Evolutionary conservation across 202 grass and related monocot genomes (phyloP), one percentile per base, ranked within the genome.

Genomic region (Cymbopogon flexuosus): DNA sequence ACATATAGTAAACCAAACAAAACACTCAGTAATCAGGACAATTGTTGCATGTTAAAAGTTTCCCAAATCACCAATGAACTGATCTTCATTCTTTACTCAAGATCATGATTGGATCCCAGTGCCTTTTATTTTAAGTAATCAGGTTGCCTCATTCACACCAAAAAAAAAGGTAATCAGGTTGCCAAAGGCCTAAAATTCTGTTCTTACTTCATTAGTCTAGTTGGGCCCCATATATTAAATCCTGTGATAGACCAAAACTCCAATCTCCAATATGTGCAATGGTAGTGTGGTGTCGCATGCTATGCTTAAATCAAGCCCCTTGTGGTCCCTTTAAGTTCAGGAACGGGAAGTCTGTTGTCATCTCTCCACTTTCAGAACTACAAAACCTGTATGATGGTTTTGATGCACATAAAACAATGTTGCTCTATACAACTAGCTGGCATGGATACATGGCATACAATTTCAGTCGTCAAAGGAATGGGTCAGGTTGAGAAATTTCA

Each of bases 1-100:
- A 34, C 49, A 87, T 56, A 80, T 65, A 68, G 70, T 37, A 62
- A 59, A 70, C 19, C 43, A 85, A 54, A 68, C 22, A 80, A 11
- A 45, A 73, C 7, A 66, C 3, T 74, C 65, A 81, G 80, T 54
- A 75, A 6, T 73, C 65, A 81, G 75, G 52, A 69, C 3, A 30
- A 63, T 47, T 77, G 24, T 30, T 63, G 6, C 16, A 62, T 59
- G 11, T 62, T 10, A 69, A 14, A 3, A 33, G 33, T 69, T 80
- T 5, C 27, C 1, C 56, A 76, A 76, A 59, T 40, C 33, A 75
- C 18, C 31, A 74, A 6, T 45, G 8, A 31, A 2, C 10, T 61
- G 5, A 0, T 65, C 9, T 16, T 58, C 73, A 68, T 76, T 69
- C 35, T 76, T 84, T 76, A 57, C 23, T 41, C 13, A 64, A 37